phyloP scores from a whole-genome alignment of 2,329 filamentous ascomycete genomes.

The Cytospora piceicola region DNA sequence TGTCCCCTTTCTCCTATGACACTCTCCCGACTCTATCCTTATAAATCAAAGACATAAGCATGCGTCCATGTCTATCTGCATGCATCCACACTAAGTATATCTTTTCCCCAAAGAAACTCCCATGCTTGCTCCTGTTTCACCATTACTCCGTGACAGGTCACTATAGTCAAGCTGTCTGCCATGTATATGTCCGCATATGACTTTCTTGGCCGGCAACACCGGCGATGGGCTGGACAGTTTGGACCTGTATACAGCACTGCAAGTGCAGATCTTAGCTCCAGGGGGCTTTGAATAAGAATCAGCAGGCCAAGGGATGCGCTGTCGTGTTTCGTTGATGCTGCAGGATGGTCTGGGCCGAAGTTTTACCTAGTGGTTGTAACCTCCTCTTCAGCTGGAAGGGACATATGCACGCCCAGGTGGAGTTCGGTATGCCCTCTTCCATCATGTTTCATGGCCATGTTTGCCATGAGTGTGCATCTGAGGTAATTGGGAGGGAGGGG shows the following conservation, averaged over 20 bases:
- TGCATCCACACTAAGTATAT: not conserved
- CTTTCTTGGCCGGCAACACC: not conserved
- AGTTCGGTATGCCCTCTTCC: not conserved
- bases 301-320: constrained; percentile 1
- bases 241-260: not conserved
- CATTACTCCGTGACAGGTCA: not conserved
- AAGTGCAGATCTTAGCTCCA: constrained; percentile 20
- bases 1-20: not conserved
- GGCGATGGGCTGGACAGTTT: constrained; percentile 6
- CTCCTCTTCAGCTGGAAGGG: not conserved
- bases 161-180: not conserved
- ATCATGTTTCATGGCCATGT: not conserved
- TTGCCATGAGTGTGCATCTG: no score
- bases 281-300: not conserved
- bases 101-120: not conserved
- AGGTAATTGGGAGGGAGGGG: not conserved
- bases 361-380: not conserved
- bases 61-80: not conserved
- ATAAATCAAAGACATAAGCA: not conserved
- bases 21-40: not conserved
- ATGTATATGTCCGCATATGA: not conserved
- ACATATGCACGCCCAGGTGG: not conserved
- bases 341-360: not conserved
- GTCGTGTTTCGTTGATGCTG: not conserved
- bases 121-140: not conserved